Evolutionary conservation across 495 filamentous ascomycete genomes (phyloP).

Genomic region (Durotheca rogersii): DNA sequence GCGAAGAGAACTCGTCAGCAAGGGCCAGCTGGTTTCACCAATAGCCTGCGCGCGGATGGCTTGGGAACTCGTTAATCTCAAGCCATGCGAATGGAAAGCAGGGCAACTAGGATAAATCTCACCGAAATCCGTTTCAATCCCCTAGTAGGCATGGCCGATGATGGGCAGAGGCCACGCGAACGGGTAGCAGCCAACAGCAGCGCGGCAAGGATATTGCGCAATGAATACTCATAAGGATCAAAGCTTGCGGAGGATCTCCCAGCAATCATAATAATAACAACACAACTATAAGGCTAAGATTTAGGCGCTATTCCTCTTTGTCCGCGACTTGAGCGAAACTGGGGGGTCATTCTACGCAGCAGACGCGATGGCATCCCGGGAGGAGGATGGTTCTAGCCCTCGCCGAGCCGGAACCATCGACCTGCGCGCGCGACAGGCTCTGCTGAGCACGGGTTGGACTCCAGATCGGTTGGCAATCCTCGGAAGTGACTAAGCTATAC

Average conservation of each 20-base stretch:
- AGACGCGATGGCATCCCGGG: background rate
- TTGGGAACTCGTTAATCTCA: background rate
- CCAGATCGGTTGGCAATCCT: background rate
- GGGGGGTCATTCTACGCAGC: background rate
- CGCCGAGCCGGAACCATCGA: too few relatives aligned
- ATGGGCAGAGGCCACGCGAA: constrained; percentile 26
- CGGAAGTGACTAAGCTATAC: background rate
- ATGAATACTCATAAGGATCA: constrained; percentile 13
- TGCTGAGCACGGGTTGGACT: background rate
- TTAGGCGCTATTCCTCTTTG: constrained; percentile 1
- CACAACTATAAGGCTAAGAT: constrained; percentile 21
- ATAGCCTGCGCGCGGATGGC: background rate
- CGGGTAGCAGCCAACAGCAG: constrained; percentile 23
- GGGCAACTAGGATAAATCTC: constrained; percentile 11
- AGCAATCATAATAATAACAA: constrained; percentile 24
- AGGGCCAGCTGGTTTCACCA: background rate
- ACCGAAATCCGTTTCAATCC: constrained; percentile 26
- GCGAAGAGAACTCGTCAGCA: background rate
- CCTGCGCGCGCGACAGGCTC: background rate
- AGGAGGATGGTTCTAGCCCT: background rate
- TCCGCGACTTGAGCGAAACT: background rate
- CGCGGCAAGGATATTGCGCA: constrained; percentile 22
- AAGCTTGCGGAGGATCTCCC: constrained; percentile 28
- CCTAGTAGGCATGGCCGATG: constrained; percentile 2
- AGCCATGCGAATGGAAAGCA: background rate